Percentiles rank a stretch among this genome's conserved stretches.
Conservation (phyloP, 2,329 filamentous ascomycete genomes). For the Anthostomella pinea region DNA sequence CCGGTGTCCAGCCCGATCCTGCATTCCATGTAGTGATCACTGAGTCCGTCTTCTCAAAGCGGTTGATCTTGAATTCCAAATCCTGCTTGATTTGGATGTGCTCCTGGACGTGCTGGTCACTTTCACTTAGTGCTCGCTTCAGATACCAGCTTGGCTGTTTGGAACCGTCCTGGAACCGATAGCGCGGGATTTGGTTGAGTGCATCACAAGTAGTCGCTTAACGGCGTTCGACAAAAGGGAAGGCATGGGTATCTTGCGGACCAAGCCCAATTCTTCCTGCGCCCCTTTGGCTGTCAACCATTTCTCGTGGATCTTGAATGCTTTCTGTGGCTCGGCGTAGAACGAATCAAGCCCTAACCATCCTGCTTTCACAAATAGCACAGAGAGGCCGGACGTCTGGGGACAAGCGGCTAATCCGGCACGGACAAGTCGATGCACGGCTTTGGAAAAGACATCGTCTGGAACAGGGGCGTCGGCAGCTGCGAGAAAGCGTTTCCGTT, state of each 20-base stretch:
- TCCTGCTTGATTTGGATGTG: too few relatives aligned
- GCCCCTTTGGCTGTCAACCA: conserved; percentile 8
- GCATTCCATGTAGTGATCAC: too few relatives aligned
- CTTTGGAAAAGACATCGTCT: conserved; percentile 1
- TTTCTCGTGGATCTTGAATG: conserved; percentile 13
- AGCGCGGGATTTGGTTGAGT: conserved; percentile 6
- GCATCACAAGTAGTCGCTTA: conserved; percentile 9
- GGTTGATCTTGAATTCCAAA: too few relatives aligned
- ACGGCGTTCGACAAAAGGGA: conserved; percentile 1
- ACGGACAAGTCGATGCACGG: conserved; percentile 3
- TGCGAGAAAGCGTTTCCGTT: conserved; percentile 12
- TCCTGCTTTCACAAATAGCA: conserved; percentile 7
- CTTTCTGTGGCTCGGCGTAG: neutral
- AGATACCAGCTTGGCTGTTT: too few relatives aligned
- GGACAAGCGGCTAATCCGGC: conserved; percentile 6
- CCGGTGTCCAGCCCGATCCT: too few relatives aligned
- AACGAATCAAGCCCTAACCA: conserved; percentile 3
- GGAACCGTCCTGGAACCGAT: too few relatives aligned
- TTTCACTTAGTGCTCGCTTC: too few relatives aligned
- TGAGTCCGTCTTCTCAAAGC: too few relatives aligned
- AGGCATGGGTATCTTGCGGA: neutral
- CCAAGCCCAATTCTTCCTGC: conserved; percentile 2
- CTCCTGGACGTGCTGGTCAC: too few relatives aligned
- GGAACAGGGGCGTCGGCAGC: neutral
- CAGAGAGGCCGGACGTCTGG: neutral